These are phyloP conservation scores for Hordeum pubiflorum DNA, from an alignment of 202 grass and related monocot species.

Conservation along the genomic window DNA sequence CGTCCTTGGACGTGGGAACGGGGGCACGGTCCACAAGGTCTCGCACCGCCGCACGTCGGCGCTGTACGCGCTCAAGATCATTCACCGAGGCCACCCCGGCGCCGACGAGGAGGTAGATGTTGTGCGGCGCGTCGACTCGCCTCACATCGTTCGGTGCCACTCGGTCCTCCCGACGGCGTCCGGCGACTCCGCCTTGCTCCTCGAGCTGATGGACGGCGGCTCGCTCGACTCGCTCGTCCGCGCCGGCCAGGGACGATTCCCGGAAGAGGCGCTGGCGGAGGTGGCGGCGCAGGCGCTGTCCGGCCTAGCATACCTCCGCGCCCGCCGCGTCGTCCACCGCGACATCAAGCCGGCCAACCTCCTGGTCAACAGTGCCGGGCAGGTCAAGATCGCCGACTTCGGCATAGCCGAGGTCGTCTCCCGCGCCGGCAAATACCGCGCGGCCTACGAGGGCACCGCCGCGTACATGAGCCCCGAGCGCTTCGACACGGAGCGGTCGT, in stretches of 20 bases:
- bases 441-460: constrained; percentile 51
- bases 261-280: constrained; percentile 51
- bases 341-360: constrained; percentile 67
- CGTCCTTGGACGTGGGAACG: not conserved
- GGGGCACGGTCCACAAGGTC: not conserved
- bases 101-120: not conserved
- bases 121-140: not conserved
- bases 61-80: not conserved
- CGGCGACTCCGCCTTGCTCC: not conserved
- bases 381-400: constrained; percentile 70
- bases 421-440: constrained; percentile 27
- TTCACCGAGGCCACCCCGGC: not conserved
- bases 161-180: not conserved
- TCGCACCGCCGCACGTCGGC: not conserved
- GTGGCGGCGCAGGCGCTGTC: constrained; percentile 48
- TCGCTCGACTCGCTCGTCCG: not conserved
- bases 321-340: constrained; percentile 47
- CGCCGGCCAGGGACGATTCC: constrained; percentile 1
- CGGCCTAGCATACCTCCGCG: constrained; percentile 53
- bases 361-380: constrained; percentile 29
- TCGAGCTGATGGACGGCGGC: not conserved
- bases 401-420: constrained; percentile 52
- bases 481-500: constrained; percentile 47
- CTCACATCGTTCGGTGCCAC: not conserved
- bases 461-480: constrained; percentile 92